phyloP scores from a whole-genome alignment of 164 flowering plant species.

The Vitis vinifera region DNA sequence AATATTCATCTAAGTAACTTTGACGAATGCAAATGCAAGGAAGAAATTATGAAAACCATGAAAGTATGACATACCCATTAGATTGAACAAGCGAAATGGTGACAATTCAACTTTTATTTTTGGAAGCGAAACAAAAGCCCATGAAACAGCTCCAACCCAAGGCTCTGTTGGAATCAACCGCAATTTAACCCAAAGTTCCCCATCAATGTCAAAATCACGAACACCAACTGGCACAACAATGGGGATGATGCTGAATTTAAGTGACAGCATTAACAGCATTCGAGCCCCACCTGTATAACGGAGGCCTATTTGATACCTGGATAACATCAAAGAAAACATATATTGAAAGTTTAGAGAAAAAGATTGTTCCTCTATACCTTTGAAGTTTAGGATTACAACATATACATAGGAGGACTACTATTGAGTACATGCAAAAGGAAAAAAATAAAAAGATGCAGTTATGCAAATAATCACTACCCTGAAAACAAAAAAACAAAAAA shows the following conservation, averaged over 20 bases:
- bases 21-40: too few species aligned
- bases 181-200: slow-evolving; percentile 97
- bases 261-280: slow-evolving; percentile 75
- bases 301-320: slow-evolving; percentile 91
- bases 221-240: slow-evolving; percentile 82
- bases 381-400: too few species aligned
- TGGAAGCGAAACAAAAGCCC: slow-evolving; percentile 98
- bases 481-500: too few species aligned
- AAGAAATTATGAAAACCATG: background rate
- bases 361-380: too few species aligned
- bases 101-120: slow-evolving; percentile 85
- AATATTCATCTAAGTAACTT: background rate
- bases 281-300: slow-evolving; percentile 97
- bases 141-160: slow-evolving; percentile 90
- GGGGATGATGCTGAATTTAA: slow-evolving; percentile 82
- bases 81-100: slow-evolving; percentile 91
- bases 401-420: too few species aligned
- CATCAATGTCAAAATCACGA: slow-evolving; percentile 94
- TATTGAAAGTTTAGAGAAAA: background rate
- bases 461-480: too few species aligned
- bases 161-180: slow-evolving; percentile 91
- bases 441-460: too few species aligned
- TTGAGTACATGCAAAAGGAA: background rate
- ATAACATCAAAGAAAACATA: slow-evolving; percentile 9
- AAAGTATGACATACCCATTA: slow-evolving; percentile 70